Evolutionary conservation across 129 eudicot genomes (phyloP), one percentile per base, ranked within the genome.

Genomic region (Logfia minima): DNA sequence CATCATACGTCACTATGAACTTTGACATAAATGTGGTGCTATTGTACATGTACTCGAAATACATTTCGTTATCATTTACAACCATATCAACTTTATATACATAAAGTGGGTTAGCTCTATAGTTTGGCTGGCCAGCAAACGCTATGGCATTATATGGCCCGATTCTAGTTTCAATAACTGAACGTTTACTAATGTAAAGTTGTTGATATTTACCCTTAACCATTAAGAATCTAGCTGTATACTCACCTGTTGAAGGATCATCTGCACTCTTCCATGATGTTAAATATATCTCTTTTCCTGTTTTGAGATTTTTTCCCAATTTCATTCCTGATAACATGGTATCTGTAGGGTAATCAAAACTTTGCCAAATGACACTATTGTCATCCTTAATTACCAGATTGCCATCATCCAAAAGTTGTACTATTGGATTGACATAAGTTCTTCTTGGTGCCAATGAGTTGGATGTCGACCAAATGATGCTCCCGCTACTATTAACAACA

Each of bases 71-170:
- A 34, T 82, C 28, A 37, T 35, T 58, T 18, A 75, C 48, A 21
- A 79, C 79, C 43, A 76, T 11, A 0, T 51, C 71, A 17, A 32
- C 19, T 3, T 61, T 48, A 14, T 24, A 75, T 19, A 76, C 26
- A 11, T 35, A 8, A 61, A 71, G 5, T 5, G 68, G 41, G 7
- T 32, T 71, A 0, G 61, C 52, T 21, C 13, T 16, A 28, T 66
- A 21, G 16, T 19, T 31, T 1, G 72, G 68, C 14, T 58, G 45
- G 1, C 87, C 87, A 35, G 84, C 81, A 28, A 62, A 80, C 9
- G 70, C 11, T 1, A 79, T 4, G 1, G 79, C 84, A 28, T 84
- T 80, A 80, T 80, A 80, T 4, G 87, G 84, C 26, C 82, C 87
- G 6, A 21, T 11, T 55, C 87, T 34, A 32, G n/a, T 48, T 26